phyloP scores from a whole-genome alignment of 2,329 filamentous ascomycete species.

The Cyphellophora europaea region DNA sequence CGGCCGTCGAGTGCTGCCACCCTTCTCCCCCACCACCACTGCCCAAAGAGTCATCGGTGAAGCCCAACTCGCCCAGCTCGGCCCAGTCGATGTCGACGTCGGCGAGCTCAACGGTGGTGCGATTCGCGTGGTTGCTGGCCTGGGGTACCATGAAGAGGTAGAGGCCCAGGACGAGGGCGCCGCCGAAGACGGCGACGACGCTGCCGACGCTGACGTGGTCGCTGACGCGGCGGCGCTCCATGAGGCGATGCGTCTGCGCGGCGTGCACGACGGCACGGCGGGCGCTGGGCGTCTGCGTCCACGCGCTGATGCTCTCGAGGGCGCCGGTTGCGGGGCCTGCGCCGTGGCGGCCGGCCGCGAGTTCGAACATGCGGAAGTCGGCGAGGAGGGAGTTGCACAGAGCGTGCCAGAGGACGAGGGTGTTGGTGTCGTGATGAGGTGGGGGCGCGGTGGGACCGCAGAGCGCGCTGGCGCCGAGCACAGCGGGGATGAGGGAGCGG shows the following conservation, averaged over 20 bases:
- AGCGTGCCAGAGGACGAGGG: constrained; percentile 43
- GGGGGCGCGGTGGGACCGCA: constrained; percentile 9
- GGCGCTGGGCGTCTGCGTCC: constrained; percentile 42
- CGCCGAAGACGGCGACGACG: constrained; percentile 40
- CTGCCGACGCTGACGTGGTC: constrained; percentile 44
- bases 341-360: constrained; percentile 42
- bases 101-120: constrained; percentile 31
- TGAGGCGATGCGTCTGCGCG: constrained; percentile 42
- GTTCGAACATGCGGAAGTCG: constrained; percentile 44
- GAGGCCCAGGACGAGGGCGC: constrained; percentile 41
- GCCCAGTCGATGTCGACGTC: constrained; percentile 42
- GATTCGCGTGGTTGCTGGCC: constrained; percentile 18
- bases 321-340: constrained; percentile 37
- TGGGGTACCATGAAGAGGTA: constrained; percentile 40
- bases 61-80: constrained; percentile 21
- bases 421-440: constrained; percentile 34
- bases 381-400: constrained; percentile 43
- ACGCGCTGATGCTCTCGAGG: constrained; percentile 40
- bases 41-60: constrained; percentile 6
- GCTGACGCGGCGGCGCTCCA: constrained; percentile 42
- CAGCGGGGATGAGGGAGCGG: constrained; percentile 17
- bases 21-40: too few relatives aligned
- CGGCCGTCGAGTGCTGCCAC: neutral
- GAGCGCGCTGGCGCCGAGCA: constrained; percentile 9
- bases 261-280: constrained; percentile 43